Base-by-base conservation (phyloP, 331 rosid species). In the Telfairia occidentalis region DNA sequence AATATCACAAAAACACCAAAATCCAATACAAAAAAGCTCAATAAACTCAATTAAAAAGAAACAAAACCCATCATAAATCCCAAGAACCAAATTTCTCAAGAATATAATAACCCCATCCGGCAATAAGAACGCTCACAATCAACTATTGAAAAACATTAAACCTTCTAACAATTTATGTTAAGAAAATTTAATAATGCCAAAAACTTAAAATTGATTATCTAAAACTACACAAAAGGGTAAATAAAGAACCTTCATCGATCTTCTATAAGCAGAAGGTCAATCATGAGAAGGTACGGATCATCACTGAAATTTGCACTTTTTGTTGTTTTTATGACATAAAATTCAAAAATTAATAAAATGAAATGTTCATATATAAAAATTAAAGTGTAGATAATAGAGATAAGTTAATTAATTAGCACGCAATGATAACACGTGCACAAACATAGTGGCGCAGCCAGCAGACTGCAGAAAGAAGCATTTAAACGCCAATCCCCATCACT, bases 401-500 rank as follows among this genome's bases (percentile, higher is more conserved):
- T 7, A 54, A 2, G 19, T 28, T 12, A 24, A 54, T 54, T 57
- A 60, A 60, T 60, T 60, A 60, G 23, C 67, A 59, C 32, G 16
- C 23, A 54, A 54, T 21, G 19, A 58, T 13, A 5, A 12, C 65
- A 59, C 46, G 71, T 63, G 71, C 24, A 37, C 0, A 64, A 67
- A 40, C 54, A 37, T 30, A 65, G 49, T 65, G 1, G 8, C 49
- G 9, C 46, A 63, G 71, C 48, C 48, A 55, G 32, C 32, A 55
- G 43, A 12, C 15, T 63, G 28, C 48, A n/a, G 30, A n/a, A 64
- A 35, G 32, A 66, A 38, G 48, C 52, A 38, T 37, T 40, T 19
- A 2, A 66, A 66, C 30, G n/a, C 73, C 48, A 37, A 66, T 66
- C 73, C 50, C 28, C 71, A 63, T 63, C 46, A 63, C 40, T 35